Evolutionary conservation across 305 asterid species (phyloP).

Genomic region (Solanum hybrid): DNA sequence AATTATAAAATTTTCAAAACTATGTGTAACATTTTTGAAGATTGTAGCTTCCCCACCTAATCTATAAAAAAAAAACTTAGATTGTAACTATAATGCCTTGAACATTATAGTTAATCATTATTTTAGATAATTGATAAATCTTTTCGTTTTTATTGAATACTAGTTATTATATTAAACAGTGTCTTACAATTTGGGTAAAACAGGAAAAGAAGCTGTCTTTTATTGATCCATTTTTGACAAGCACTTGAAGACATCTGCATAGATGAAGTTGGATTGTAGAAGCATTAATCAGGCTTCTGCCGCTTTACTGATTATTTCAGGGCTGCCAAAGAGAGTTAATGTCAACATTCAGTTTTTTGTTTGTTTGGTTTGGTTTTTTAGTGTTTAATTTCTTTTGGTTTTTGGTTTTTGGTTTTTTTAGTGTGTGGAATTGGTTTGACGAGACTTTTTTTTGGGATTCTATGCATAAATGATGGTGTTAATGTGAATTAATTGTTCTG

Average conservation of each 20-base stretch:
- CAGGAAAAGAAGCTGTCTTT: background rate
- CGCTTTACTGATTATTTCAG: background rate
- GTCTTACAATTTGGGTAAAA: background rate
- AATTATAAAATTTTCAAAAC: background rate
- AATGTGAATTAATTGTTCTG: background rate
- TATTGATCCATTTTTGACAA: background rate
- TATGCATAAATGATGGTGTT: background rate
- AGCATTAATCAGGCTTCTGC: background rate
- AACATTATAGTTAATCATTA: background rate
- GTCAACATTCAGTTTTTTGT: background rate
- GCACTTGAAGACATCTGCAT: background rate
- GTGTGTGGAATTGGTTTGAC: background rate
- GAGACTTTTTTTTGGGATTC: background rate
- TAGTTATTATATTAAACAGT: background rate
- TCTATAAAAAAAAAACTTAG: background rate
- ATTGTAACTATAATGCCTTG: background rate
- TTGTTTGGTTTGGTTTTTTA: background rate
- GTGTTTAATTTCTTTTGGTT: background rate
- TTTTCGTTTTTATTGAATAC: background rate
- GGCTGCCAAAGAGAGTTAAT: background rate
- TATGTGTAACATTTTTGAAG: background rate
- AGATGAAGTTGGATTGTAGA: background rate
- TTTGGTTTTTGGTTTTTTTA: background rate
- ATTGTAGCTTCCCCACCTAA: background rate
- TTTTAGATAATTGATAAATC: too few relatives aligned